phyloP scores from a whole-genome alignment of 2,329 filamentous ascomycete genomes.

The Trichoderma endophyticum region DNA sequence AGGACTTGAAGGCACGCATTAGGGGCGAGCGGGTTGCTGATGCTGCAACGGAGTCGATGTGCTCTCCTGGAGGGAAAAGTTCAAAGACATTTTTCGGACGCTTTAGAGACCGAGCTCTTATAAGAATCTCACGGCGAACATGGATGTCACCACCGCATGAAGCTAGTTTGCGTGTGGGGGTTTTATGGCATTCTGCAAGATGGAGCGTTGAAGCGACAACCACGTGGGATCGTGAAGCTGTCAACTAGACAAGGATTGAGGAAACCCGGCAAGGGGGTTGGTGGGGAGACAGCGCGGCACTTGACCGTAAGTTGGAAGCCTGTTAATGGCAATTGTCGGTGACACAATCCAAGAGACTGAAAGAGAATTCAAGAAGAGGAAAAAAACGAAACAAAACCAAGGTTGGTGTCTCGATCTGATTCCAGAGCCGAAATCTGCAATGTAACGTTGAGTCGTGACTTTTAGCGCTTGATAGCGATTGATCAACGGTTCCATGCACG shows the following conservation, averaged over 20 bases:
- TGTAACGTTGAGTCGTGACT: neutral
- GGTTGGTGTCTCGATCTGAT: neutral
- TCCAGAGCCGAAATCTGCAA: neutral
- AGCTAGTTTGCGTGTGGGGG: neutral
- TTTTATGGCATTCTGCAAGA: neutral
- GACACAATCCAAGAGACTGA: neutral
- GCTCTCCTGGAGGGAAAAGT: neutral
- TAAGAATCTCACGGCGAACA: neutral
- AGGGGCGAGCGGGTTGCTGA: neutral
- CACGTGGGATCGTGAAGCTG: neutral
- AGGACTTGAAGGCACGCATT: neutral
- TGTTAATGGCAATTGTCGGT: neutral
- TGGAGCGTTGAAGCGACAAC: neutral
- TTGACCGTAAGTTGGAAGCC: neutral
- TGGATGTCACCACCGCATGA: constrained; percentile 3
- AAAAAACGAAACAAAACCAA: neutral
- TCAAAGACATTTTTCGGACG: neutral
- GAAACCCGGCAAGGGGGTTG: constrained; percentile 1
- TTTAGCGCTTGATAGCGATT: neutral
- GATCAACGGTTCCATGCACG: neutral
- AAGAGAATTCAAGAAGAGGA: too few species aligned
- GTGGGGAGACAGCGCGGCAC: neutral
- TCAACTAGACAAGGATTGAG: neutral
- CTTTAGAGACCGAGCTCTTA: neutral
- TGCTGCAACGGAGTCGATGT: neutral